Percentiles rank a stretch among this genome's conserved stretches.
These are phyloP conservation scores for Sicyos edulis DNA, from an alignment of 306 rosid genomes.

Conservation along the genomic window DNA sequence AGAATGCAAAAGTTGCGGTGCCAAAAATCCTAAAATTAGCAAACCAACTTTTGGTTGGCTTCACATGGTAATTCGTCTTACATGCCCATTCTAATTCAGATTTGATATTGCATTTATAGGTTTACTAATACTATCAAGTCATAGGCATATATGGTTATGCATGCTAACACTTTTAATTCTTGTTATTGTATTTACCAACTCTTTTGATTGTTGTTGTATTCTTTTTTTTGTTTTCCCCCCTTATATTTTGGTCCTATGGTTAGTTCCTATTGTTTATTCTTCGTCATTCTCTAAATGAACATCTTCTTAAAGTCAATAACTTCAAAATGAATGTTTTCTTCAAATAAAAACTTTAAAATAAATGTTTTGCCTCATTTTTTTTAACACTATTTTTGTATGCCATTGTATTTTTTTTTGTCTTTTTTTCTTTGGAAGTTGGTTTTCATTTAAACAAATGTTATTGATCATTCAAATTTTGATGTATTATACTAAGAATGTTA, in stretches of 20 bases:
- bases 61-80: constrained; percentile 43
- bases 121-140: not conserved
- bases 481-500: not conserved
- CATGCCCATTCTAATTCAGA: constrained; percentile 17
- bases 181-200: not conserved
- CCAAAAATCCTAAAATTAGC: constrained; percentile 41
- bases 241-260: not conserved
- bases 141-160: not conserved
- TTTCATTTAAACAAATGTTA: not conserved
- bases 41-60: constrained; percentile 86
- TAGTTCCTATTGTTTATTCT: not conserved
- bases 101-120: not conserved
- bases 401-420: no score
- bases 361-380: no score
- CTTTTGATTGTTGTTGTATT: not conserved
- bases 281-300: not conserved
- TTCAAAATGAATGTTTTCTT: no score
- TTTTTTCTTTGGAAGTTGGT: not conserved
- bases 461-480: not conserved
- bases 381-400: no score
- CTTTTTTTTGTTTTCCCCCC: not conserved
- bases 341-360: no score
- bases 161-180: not conserved
- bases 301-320: no score
- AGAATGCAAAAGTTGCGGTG: constrained; percentile 44